A percentile compares a stretch with the other conserved stretches of the same genome.
Evolutionary conservation across 306 rosid genomes (phyloP).

Genomic region (Quercus parvula): DNA sequence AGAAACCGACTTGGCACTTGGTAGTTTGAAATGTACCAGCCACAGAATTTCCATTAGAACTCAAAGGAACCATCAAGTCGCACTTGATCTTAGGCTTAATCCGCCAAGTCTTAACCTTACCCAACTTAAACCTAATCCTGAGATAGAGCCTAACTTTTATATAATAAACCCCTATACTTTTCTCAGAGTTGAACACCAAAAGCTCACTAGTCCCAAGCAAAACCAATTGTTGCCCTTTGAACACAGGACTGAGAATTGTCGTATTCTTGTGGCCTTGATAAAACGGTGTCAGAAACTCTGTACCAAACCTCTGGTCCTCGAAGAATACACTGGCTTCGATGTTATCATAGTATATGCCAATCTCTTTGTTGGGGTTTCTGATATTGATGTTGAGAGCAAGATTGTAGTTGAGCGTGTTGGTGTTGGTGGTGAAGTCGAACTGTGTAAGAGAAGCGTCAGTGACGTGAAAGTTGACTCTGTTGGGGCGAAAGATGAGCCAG

Average conservation of each 20-base stretch:
- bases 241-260: slow-evolving; percentile 2
- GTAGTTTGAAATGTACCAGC: slow-evolving; percentile 16
- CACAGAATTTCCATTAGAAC: slow-evolving; percentile 2
- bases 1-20: slow-evolving; percentile 29
- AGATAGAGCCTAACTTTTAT: slow-evolving; percentile 42
- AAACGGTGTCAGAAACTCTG: slow-evolving; percentile 16
- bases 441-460: slow-evolving; percentile 26
- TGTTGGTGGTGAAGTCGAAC: slow-evolving; percentile 20
- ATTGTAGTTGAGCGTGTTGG: slow-evolving; percentile 30
- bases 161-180: slow-evolving; percentile 23
- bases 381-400: slow-evolving; percentile 45
- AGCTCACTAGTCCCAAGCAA: background rate
- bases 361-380: slow-evolving; percentile 51
- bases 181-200: slow-evolving; percentile 21
- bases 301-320: slow-evolving; percentile 31
- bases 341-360: slow-evolving; percentile 52
- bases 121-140: slow-evolving; percentile 35
- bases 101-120: slow-evolving; percentile 23
- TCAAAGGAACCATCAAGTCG: slow-evolving; percentile 42
- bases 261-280: slow-evolving; percentile 48
- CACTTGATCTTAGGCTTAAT: slow-evolving; percentile 44
- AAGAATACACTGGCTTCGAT: slow-evolving; percentile 41
- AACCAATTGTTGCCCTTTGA: slow-evolving; percentile 29
- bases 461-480: slow-evolving; percentile 21
- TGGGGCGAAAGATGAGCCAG: slow-evolving; percentile 24